Evolutionary conservation across 306 rosid genomes (phyloP), one percentile per base, ranked within the genome.

Genomic region (Abrus precatorius): DNA sequence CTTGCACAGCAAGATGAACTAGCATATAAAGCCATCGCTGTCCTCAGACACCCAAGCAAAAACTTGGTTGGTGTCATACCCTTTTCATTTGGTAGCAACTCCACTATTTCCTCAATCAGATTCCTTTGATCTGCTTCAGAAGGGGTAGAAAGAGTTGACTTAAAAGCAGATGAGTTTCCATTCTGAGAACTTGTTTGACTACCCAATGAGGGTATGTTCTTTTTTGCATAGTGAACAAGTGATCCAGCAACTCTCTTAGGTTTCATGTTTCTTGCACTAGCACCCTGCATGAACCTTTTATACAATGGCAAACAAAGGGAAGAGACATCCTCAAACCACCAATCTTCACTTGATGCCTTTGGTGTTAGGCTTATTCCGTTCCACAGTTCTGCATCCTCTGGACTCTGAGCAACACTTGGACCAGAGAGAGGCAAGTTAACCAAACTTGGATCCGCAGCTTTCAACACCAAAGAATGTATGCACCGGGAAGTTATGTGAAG

Each of bases 281-380:
- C 86, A 27, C 84, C 95, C 30, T 75, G 84, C 56, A 95, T 91
- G 53, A 92, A 79, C 48, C 92, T 88, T 76, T 84, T 92, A 50
- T 86, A 92, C 36, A 95, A 53, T 66, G 91, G 86, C 29, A 91
- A 81, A 54, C 86, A 82, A 47, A 94, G 87, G 4, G 80, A 80
- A 30, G 92, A 84, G 49, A 90, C 89, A 75, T 94, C 97, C 47
- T 91, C 95, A 57, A 80, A 88, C 98, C 98, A 95, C 98, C 97
- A 95, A 82, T 92, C 97, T 77, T 94, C 97, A 67, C 87, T 72
- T 2, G 82, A 30, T 14, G 87, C 73, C 65, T 90, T 88, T 8
- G 90, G 40, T 6, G 80, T 49, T 0, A 80, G 64, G 49, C 84
- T 66, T 83, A 92, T 85, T 69, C 98, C 97, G 65, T 94, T 94